Evolutionary conservation across 371 early-diverging fungal genomes (phyloP), one percentile per base, ranked within the genome.

Genomic region (Batkoa obscura): DNA sequence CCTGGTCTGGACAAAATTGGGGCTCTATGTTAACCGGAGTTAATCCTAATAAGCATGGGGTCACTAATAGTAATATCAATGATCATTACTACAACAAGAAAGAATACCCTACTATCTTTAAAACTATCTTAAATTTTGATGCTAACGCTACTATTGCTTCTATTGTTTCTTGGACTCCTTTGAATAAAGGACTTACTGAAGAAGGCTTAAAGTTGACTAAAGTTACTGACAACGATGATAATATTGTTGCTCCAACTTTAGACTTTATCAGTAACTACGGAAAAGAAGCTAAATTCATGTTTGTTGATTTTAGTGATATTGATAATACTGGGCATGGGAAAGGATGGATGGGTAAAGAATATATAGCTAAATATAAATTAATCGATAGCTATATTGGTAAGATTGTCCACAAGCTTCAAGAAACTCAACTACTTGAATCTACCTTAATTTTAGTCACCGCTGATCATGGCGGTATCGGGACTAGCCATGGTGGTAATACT

Each of bases 151-250:
- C 47, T 30, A 23, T 55, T 38, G 57, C 60, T 41, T 50, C 51
- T 12, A 50, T 39, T 43, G 56, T 43, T 13, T 41, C 50, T 8
- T 60, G 60, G 60, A 42, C 41, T 32, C 12, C 60, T 32, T 39
- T 60, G 15, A 60, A 56, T 39, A 50, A 56, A n/a, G 60, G 60
- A 31, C 52, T 60, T 5, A 45, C 56, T 23, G 60, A 60, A 45
- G 13, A 3, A 32, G 47, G 13, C 50, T 10, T 8, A 32, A 50
- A 8, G 50, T 8, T 13, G 8, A 15, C 3, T 13, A 6, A 5
- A 45, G 15, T 13, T 6, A 45, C 9, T 13, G 15, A 45, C 8
- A 15, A 45, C n/a, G 46, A 45, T 17, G 46, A 45, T 45, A 17
- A 5, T n/a, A 5, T 45, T 10, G 17, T 17, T 17, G 46, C 5